Evolutionary conservation across 192 early-diverging fungal genomes (phyloP).

Genomic region (Pecoramyces ruminantium): DNA sequence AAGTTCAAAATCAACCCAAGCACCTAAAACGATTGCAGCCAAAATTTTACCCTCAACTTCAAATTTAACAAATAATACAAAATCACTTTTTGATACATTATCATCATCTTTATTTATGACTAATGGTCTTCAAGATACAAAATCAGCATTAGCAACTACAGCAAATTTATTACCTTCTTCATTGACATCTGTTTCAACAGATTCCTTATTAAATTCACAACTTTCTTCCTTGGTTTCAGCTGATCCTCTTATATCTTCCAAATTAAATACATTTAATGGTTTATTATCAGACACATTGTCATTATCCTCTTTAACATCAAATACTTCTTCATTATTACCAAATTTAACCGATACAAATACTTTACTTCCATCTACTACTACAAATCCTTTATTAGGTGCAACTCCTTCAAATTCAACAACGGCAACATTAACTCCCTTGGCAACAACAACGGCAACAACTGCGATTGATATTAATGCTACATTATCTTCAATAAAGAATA

Average conservation of each 20-base stretch:
- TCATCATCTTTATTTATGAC: background rate
- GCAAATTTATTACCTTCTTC: background rate
- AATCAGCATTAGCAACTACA: background rate
- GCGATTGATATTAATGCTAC: too few species aligned
- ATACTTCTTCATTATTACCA: background rate
- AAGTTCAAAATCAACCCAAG: background rate
- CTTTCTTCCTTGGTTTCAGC: background rate
- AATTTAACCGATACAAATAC: too few species aligned
- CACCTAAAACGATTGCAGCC: background rate
- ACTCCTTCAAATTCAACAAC: too few species aligned
- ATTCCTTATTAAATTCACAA: background rate
- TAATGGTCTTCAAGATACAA: background rate
- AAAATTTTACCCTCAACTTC: background rate
- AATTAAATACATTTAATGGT: background rate
- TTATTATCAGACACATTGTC: background rate
- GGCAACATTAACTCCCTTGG: too few species aligned
- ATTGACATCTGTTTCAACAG: background rate
- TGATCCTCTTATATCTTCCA: background rate
- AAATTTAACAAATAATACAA: background rate
- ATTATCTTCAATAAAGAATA: background rate
- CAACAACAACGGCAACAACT: background rate
- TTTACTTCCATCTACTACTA: background rate
- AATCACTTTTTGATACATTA: background rate
- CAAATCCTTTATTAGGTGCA: background rate
- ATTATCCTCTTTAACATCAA: background rate